Evolutionary conservation across 768 basidiomycete genomes (phyloP).

Genomic region (Butyriboletus loyo): DNA sequence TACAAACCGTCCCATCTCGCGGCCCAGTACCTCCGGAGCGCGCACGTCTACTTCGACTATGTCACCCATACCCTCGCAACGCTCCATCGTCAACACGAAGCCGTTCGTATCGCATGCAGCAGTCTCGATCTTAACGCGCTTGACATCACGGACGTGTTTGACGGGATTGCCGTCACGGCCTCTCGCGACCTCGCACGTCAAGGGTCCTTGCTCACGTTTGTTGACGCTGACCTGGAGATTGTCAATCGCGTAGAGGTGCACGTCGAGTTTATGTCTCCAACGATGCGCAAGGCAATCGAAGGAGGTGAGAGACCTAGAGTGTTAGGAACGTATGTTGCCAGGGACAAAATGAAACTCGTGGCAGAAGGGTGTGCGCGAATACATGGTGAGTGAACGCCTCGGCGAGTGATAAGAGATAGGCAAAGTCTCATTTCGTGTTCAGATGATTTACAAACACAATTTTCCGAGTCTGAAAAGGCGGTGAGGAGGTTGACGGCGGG

Average conservation of each 20-base stretch:
- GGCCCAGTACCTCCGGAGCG: conserved; percentile 60
- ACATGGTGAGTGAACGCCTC: conserved; percentile 49
- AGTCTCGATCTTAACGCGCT: conserved; percentile 73
- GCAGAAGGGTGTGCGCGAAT: conserved; percentile 66
- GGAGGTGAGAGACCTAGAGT: conserved; percentile 65
- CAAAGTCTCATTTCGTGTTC: neutral
- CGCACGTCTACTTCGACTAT: conserved; percentile 63
- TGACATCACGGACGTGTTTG: conserved; percentile 66
- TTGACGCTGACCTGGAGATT: conserved; percentile 71
- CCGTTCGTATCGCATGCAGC: conserved; percentile 68
- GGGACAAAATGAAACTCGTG: conserved; percentile 76
- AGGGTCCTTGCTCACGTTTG: conserved; percentile 53
- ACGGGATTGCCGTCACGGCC: conserved; percentile 53
- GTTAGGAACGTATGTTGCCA: conserved; percentile 78
- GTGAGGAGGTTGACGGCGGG: conserved; percentile 55
- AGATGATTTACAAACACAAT: conserved; percentile 61
- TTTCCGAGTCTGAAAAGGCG: conserved; percentile 50
- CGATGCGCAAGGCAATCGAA: conserved; percentile 67
- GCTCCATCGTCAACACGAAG: conserved; percentile 64
- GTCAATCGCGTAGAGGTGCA: conserved; percentile 67
- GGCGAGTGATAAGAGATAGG: neutral
- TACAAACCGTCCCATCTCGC: conserved; percentile 66
- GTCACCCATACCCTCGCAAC: conserved; percentile 50
- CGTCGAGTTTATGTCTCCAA: conserved; percentile 67
- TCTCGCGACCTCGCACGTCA: conserved; percentile 67